Percentiles rank a stretch among this genome's conserved stretches.
Conservation (phyloP, 2,329 filamentous ascomycete genomes). For the Leptographium wingfieldii region DNA sequence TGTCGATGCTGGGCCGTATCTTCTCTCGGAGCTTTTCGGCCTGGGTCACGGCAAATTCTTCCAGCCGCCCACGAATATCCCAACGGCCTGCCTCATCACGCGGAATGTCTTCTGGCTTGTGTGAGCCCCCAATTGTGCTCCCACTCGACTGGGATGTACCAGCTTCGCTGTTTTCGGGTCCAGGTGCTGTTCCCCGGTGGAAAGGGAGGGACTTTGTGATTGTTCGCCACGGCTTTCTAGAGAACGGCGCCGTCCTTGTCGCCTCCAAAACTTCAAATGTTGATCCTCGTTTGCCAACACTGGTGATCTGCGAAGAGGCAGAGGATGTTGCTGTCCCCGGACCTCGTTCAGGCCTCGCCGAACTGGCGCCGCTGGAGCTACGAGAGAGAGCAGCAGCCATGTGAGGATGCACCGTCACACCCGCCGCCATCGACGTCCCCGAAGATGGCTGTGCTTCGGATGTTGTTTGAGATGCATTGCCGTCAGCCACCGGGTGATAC, state of each 20-base stretch:
- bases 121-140: too few species aligned
- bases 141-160: background rate
- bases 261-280: slow-evolving; percentile 21
- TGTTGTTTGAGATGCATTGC: slow-evolving; percentile 30
- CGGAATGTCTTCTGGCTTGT: background rate
- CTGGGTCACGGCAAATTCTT: slow-evolving; percentile 48
- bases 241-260: slow-evolving; percentile 6
- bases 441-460: slow-evolving; percentile 17
- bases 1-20: slow-evolving; percentile 39
- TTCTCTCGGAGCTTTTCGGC: slow-evolving; percentile 47
- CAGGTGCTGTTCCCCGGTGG: slow-evolving; percentile 8
- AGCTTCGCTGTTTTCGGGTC: background rate
- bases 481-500: slow-evolving; percentile 45
- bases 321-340: background rate
- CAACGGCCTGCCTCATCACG: slow-evolving; percentile 25
- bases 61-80: slow-evolving; percentile 44
- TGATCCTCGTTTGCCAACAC: background rate
- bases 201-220: slow-evolving; percentile 21
- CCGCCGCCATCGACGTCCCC: background rate
- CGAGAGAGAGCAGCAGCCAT: slow-evolving; percentile 4
- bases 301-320: slow-evolving; percentile 1
- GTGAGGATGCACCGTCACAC: background rate
- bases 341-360: slow-evolving; percentile 1
- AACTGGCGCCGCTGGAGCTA: slow-evolving; percentile 7
- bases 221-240: slow-evolving; percentile 16